These are phyloP conservation scores for Lactarius trivialis DNA, from an alignment of 768 basidiomycete genomes.

Conservation along the genomic window DNA sequence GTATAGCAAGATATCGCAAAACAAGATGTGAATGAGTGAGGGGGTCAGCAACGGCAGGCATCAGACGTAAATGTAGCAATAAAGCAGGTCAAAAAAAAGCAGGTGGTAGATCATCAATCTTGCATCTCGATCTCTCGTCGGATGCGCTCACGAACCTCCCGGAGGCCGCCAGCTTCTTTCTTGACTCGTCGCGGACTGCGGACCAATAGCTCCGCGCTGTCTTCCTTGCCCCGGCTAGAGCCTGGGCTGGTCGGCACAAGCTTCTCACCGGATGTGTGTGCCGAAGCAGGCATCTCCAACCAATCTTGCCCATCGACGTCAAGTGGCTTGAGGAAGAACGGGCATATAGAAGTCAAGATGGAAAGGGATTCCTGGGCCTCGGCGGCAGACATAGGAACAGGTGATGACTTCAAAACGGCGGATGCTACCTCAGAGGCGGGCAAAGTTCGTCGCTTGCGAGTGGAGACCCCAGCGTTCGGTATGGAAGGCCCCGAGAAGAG, in stretches of 20 bases:
- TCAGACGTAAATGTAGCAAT: constrained; percentile 18
- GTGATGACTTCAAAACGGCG: constrained; percentile 73
- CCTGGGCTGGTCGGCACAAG: constrained; percentile 46
- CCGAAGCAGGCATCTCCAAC: constrained; percentile 53
- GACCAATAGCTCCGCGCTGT: constrained; percentile 53
- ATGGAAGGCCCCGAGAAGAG: constrained; percentile 62
- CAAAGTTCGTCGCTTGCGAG: constrained; percentile 65
- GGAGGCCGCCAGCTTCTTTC: constrained; percentile 62
- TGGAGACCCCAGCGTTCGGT: constrained; percentile 44
- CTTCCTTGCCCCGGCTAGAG: constrained; percentile 38
- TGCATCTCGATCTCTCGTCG: constrained; percentile 68
- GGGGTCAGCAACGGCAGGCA: neutral
- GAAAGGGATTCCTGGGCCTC: constrained; percentile 72
- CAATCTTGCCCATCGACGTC: constrained; percentile 51
- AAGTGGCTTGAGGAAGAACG: constrained; percentile 69
- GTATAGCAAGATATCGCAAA: constrained; percentile 23
- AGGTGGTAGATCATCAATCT: constrained; percentile 33
- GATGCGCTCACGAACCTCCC: constrained; percentile 78
- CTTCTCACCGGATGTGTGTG: constrained; percentile 21
- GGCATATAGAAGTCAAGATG: constrained; percentile 62
- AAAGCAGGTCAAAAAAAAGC: neutral
- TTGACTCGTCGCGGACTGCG: constrained; percentile 71
- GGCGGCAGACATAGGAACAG: constrained; percentile 68
- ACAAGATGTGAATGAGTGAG: constrained; percentile 4
- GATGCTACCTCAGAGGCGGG: constrained; percentile 59